phyloP scores from a whole-genome alignment of 139 green algal species.

The Chlamydomonas sp. region DNA sequence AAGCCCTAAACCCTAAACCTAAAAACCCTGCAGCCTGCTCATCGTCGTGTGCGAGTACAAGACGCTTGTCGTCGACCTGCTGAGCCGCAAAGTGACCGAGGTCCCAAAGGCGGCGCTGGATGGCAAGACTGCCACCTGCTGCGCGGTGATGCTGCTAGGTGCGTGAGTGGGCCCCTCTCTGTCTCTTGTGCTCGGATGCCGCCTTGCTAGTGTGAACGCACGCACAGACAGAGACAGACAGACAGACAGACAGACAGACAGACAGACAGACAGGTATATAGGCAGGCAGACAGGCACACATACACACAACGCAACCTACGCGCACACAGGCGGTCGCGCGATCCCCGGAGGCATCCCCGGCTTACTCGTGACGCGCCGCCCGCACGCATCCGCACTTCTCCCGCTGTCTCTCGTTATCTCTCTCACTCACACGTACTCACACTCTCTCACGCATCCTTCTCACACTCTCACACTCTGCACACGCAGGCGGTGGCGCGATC shows the following conservation, averaged over 20 bases:
- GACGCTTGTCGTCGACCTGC: slow-evolving; percentile 43
- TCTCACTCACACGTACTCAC: neutral
- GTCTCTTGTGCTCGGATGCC: too few species aligned
- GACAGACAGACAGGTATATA: slow-evolving; percentile 10
- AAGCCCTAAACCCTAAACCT: too few species aligned
- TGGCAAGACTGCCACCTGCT: slow-evolving; percentile 27
- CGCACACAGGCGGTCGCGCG: too few species aligned
- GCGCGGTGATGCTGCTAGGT: slow-evolving; percentile 36
- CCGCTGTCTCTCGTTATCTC: too few species aligned
- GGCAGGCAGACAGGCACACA: too few species aligned
- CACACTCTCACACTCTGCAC: neutral
- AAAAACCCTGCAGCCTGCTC: slow-evolving; percentile 33
- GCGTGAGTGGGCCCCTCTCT: neutral
- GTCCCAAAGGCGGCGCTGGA: slow-evolving; percentile 32
- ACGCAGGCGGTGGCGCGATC: too few species aligned
- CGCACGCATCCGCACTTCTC: too few species aligned
- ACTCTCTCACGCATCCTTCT: neutral
- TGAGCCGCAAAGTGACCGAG: slow-evolving; percentile 25
- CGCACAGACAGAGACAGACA: neutral
- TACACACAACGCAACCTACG: too few species aligned
- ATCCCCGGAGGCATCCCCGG: too few species aligned
- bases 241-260: neutral
- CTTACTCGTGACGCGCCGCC: too few species aligned
- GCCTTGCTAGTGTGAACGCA: too few species aligned
- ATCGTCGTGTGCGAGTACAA: slow-evolving; percentile 41